Base-by-base conservation (phyloP, 2,329 filamentous ascomycete species). In the Metarhizium sp. region DNA sequence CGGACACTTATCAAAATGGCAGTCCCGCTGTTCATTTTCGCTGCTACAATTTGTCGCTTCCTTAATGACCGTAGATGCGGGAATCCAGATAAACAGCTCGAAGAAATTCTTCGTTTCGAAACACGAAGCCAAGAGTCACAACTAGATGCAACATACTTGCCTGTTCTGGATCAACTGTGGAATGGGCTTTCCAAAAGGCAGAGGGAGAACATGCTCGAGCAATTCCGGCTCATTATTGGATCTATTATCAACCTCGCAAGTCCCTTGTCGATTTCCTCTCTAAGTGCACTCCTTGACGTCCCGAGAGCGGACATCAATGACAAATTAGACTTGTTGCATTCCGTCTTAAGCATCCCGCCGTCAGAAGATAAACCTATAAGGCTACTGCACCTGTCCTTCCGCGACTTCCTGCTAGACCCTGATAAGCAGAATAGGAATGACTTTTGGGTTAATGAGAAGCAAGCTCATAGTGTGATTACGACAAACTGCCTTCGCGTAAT, bases 21-120 rank as follows among this genome's bases (percentile, higher is more conserved):
- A 1, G 55, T 62, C 1, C 68, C 70, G 0, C 59, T 74, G 0
- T 72, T 72, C 53, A 72, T 72, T 49, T 68, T 66, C 30, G 69
- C 70, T 1, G 62, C 69, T 11, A 72, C 69, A 1, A 57, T 67
- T 0, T 69, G 64, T 30, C 66, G 63, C 0, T 70, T 70, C 20
- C 55, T 72, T 2, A 50, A 50, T 2, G 60, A 65, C 14, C 53
- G 49, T 10, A 53, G 46, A 7, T 51, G 40, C n/a, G 61, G 62
- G 2, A 49, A 62, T 5, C 65, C 64, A 6, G 52, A 60, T 0
- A 36, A 62, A 2, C 65, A 64, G 32, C 53, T 69, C 4, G 34
- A 53, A 2, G 59, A 58, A 30, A 50, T 71, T 18, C 56, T 72
- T 2, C 40, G 58, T 0, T 62, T 58, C 40, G 32, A 56, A 4